phyloP scores from a whole-genome alignment of 2,329 filamentous ascomycete species.

The Chrysosphaeria jannelii region DNA sequence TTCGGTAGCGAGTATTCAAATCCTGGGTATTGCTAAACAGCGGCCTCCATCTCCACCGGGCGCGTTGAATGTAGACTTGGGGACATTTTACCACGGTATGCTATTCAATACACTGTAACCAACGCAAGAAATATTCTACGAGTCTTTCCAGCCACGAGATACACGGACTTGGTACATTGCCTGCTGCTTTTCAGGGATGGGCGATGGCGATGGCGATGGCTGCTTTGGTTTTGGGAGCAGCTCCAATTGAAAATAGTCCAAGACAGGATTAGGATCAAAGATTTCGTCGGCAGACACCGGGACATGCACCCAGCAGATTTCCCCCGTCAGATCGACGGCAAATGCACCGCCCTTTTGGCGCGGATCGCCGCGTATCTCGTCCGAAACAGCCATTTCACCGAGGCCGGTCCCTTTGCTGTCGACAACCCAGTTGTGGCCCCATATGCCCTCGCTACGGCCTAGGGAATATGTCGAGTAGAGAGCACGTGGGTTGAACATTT shows the following conservation, averaged over 20 bases:
- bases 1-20: no score
- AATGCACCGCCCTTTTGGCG: conserved; percentile 42
- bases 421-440: conserved; percentile 16
- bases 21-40: no score
- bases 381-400: background rate
- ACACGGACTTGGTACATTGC: conserved; percentile 1
- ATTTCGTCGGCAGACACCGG: conserved; percentile 20
- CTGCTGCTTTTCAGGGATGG: conserved; percentile 1
- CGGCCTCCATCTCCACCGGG: no score
- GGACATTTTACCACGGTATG: no score
- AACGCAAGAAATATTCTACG: no score
- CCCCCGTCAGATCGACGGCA: conserved; percentile 21
- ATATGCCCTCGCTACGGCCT: conserved; percentile 30
- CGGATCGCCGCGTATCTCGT: conserved; percentile 15
- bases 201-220: conserved; percentile 1
- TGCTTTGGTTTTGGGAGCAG: conserved; percentile 2
- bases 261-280: conserved; percentile 14
- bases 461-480: conserved; percentile 26
- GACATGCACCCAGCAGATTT: conserved; percentile 20
- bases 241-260: conserved; percentile 3
- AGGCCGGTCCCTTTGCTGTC: conserved; percentile 9
- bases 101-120: no score
- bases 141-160: no score
- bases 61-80: no score
- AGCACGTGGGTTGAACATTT: conserved; percentile 27